Base-by-base conservation (phyloP, 169 alveolate genomes). In the Eimeria mitis region DNA sequence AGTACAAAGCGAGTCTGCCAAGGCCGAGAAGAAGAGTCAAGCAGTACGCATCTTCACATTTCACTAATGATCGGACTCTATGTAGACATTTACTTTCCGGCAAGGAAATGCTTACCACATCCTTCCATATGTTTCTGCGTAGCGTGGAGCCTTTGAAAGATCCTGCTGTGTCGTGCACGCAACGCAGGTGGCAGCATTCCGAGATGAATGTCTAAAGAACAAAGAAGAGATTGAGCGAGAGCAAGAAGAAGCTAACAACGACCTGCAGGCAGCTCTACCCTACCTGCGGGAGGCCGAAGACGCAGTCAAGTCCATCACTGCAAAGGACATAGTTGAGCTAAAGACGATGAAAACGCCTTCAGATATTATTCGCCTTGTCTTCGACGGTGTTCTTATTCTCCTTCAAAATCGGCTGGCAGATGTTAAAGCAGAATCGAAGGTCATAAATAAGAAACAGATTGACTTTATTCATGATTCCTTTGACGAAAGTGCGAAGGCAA, bases 181-280 rank as follows among this genome's bases (percentile, higher is more conserved):
- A 73, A 42, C 47, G 31, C 65, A 83, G 96, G 91, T 92, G 89
- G 89, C 87, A 54, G 97, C 97, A 59, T 98, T 98, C 95, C 98
- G 98, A 37, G 98, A 97, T 47, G 97, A 97, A 79, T 98, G 99
- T 81, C 97, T 98, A 89, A 97, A 97, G 63, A 97, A 98, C 97
- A 98, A 98, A 89, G 98, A 97, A 70, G 97, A 97, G 87, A 99
- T 99, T 88, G 98, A 98, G 76, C 97, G 95, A 63, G 99, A 98
- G 78, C 98, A 97, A 95, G 99, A 98, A 54, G 98, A 98, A 88
- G 99, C 99, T 16, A 98, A 99, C 91, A 98, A 98, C 90, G 99
- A 99, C 95, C 97, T 99, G 92, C 99, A 99, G 90, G 98, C 97
- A 68, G 99, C 99, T 7, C 65, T 99, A 97, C 99, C 99, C 56